These are phyloP conservation scores for Fusarium sacchari DNA, from an alignment of 2,329 filamentous ascomycete genomes.

Conservation along the genomic window DNA sequence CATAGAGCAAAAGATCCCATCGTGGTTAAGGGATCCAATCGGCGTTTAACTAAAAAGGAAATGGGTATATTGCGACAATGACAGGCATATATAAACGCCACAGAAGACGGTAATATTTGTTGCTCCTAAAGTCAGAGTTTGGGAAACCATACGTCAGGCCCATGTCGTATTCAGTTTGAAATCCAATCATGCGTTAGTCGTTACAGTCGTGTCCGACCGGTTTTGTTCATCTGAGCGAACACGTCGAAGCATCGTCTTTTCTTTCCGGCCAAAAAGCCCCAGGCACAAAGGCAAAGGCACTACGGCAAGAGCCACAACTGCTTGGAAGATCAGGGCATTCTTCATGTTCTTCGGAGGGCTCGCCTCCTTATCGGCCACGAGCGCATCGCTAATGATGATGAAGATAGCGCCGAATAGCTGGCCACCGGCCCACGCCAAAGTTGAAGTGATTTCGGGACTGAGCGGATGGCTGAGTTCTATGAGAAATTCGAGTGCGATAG, in stretches of 20 bases:
- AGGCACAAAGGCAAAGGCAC: constrained; percentile 75
- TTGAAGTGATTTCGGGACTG: constrained; percentile 84
- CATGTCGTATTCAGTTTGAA: not conserved
- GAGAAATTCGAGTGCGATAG: constrained; percentile 85
- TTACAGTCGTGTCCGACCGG: constrained; percentile 32
- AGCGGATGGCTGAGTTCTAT: constrained; percentile 90
- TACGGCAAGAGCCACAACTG: constrained; percentile 72
- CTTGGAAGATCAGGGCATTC: constrained; percentile 80
- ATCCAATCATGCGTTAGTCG: constrained; percentile 25
- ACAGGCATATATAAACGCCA: constrained; percentile 16
- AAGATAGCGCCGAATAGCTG: constrained; percentile 88
- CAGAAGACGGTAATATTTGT: constrained; percentile 16
- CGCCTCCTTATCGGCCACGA: constrained; percentile 65
- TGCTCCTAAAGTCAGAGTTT: not conserved
- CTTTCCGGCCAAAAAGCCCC: constrained; percentile 72
- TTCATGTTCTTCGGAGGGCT: constrained; percentile 77
- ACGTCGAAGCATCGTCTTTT: constrained; percentile 62
- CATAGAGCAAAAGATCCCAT: constrained; percentile 8
- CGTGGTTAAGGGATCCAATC: not conserved
- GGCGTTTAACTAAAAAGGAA: constrained; percentile 17
- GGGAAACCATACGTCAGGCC: not conserved
- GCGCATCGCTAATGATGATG: constrained; percentile 81
- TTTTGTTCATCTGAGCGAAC: constrained; percentile 56
- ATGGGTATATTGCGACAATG: constrained; percentile 42
- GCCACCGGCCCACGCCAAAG: constrained; percentile 85